Base-by-base conservation (phyloP, 2,329 filamentous ascomycete genomes). In the Microcera coccophila region DNA sequence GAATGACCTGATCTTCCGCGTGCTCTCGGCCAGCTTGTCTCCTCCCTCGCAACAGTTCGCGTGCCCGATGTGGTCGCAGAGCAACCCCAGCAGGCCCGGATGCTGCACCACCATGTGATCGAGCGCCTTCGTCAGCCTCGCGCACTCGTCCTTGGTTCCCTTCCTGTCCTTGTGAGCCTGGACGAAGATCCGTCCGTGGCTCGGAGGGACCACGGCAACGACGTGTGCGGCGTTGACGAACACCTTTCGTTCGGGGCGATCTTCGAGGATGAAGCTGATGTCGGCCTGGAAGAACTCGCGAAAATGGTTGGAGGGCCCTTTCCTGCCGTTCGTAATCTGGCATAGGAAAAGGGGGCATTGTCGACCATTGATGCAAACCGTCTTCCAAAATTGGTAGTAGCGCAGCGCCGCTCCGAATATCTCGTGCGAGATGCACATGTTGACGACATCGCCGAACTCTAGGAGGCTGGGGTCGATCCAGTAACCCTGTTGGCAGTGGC, bases 311-410 rank as follows among this genome's bases (percentile, higher is more conserved):
- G 9, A 8, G 9, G 33, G 33, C 18, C 33, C 33, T 18, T 19
- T 7, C 11, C n/a, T 5, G 5, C 33, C 33, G 18, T 35, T 35
- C 16, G 33, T 35, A 19, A 35, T 35, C 16, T 35, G 33, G 7
- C 15, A 5, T 4, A 35, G 33, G 16, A 35, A 35, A 8, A 35
- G 11, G 9, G 33, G 33, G 15, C 33, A 35, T 5, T 18, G 8
- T 9, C 16, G 15, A 19, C 33, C 33, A 17, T 35, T 17, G 16
- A 35, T 17, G 4, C 8, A 19, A 5, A 20, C 33, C 33, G 20
- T 35, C 17, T 35, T 35, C 33, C 33, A 35, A 17, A 35, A 35
- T 17, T 35, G 33, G 16, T 20, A 35, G n/a, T 35, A 35, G 7
- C 33, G 33, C 16, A 35, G 33, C 4, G 33, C 15, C 8, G n/a